Evolutionary conservation across 2,329 filamentous ascomycete species (phyloP), one percentile per base, ranked within the genome.

Genomic region (Scedosporium apiospermum): DNA sequence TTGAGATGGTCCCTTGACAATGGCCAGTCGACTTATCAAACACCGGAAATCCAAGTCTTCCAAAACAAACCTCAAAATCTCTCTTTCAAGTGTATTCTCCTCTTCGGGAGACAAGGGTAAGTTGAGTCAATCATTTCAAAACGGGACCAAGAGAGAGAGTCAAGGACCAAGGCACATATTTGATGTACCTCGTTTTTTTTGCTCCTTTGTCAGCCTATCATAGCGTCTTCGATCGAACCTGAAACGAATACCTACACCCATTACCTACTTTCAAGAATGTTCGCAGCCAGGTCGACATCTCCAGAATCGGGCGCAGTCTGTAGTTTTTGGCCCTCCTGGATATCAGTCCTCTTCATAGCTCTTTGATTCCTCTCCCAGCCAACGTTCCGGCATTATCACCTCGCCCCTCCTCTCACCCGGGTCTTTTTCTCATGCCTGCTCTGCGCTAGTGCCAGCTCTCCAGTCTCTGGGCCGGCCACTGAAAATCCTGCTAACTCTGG

Each of bases 11-110:
- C 23, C 21, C 6, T 21, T 55, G 12, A 55, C 51, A 27, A 62
- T 62, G 60, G 60, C 60, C 16, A 62, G 44, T 18, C 60, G 60
- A 16, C 60, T 62, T 14, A 23, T 62, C 23, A 62, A 62, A 41
- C 41, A 57, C 53, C 51, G 60, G 30, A 62, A 62, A 62, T 44
- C 49, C 38, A 62, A 55, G 34, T 23, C 51, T 58, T 49, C 60
- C 18, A 62, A 38, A 38, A 38, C 34, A 21, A 41, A 44, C 16
- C 34, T 46, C 10, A 62, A 62, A 34, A 53, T 44, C 41, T 34
- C 51, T 26, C 57, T 55, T 55, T 55, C 51, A 23, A 55, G 51
- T 12, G 51, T 55, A 55, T 55, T 55, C 12, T 55, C 34, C 9
- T 38, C 49, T 9, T 53, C 21, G 7, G 23, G 21, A 18, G 51